Base-by-base conservation (phyloP, 306 rosid species). In the Gastrolobium villosum region DNA sequence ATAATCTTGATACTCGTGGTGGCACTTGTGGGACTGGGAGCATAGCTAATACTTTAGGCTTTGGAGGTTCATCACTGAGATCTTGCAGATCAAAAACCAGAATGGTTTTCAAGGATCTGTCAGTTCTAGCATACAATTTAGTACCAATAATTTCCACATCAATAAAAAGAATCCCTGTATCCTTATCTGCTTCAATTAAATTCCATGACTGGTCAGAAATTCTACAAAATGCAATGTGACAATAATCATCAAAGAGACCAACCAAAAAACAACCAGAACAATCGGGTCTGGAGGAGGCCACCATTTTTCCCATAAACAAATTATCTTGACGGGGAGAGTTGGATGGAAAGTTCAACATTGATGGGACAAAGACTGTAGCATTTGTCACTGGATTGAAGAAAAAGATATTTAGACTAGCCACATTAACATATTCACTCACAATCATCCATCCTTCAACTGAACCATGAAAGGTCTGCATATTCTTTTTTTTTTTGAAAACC, bases 151-250 rank as follows among this genome's bases (percentile, higher is more conserved):
- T 20, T 55, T 72, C 65, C 28, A 72, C 3, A 7, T 72, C 77
- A 1, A 3, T 1, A 28, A 72, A 72, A 11, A 36, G 1, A 48
- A n/a, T 3, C 32, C 6, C 26, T 14, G 36, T 15, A 20, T 46
- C 57, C n/a, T 67, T 10, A 10, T 70, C 10, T 36, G 50, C 2
- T 7, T 70, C 63, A 15, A 70, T 5, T 14, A 35, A 32, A 35
- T 5, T 8, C 49, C 63, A 52, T 9, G 63, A 15, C 15, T 50
- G 9, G 10, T 52, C 62, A 50, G 55, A 36, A 13, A 10, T 37
- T 20, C 15, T 37, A 53, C 28, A 71, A 71, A 52, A 35, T 71
- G 64, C 26, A 71, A 71, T 37, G 61, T 71, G 64, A 36, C 20
- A 52, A 46, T 2, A 31, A 36, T 50, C 49, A 52, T 0, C 5